Evolutionary conservation across 163 green algal species (phyloP), one percentile per base, ranked within the genome.

Genomic region (Chlorella variabilis): DNA sequence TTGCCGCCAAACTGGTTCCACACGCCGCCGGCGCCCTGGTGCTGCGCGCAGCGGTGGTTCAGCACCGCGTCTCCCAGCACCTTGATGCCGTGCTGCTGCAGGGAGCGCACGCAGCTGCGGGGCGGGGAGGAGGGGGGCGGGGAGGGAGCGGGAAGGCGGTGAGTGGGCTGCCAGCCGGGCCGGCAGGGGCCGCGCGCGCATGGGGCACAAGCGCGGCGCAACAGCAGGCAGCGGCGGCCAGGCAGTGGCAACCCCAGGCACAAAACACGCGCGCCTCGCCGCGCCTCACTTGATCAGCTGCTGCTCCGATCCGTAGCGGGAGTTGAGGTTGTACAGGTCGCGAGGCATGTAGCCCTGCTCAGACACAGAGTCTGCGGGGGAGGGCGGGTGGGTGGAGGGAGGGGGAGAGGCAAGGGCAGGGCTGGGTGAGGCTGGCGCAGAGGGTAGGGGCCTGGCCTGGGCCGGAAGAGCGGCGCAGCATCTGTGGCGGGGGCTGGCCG

Each of bases 291-390:
- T 71, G 21, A 81, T 82, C 49, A 96, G 85, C 45, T 91, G 68
- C 3, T 88, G 74, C 79, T 91, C 86, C 20, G 80, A 88, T 38
- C 91, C 92, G 80, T 96, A 97, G 13, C 85, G 77, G 8, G 85
- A 91, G 66, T 96, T 84, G 29, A 98, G 86, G 80, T 92, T 88
- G 83, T 96, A 96, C 20, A 96, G 89, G 82, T 98, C 91, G 8
- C 82, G 67, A 6, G 61, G 75, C 75, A 82, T 75, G 62, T 82
- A 82, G 42, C 61, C 75, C 42, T 82, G 51, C 77, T 83, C 78
- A 39, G 68, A 75, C 42, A 75, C 68, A 41, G 68, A 75, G 68
- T 75, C 68, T 71, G 63, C 63, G 25, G n/a, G n/a, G n/a, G n/a
- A n/a, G n/a, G n/a, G n/a, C n/a, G n/a, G n/a, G n/a, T n/a, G n/a